phyloP scores from a whole-genome alignment of 805 yeast species.

The Wickerhamomyces chambardii region DNA sequence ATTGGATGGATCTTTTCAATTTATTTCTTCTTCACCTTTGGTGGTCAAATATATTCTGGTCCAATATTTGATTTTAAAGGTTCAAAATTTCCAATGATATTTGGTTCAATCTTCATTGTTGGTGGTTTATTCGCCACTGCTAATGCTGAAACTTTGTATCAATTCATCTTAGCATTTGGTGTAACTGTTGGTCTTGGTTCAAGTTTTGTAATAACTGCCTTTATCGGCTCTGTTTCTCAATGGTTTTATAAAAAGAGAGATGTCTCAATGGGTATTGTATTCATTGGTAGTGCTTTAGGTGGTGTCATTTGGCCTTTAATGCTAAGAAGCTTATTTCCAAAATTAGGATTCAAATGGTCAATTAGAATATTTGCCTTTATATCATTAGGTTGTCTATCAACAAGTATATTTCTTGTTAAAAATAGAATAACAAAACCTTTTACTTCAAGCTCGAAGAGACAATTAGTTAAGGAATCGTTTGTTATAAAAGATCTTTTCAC shows the following conservation, averaged over 20 bases:
- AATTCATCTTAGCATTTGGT: conserved; percentile 47
- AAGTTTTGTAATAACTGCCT: conserved; percentile 42
- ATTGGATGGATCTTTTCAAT: conserved; percentile 57
- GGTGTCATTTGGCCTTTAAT: conserved; percentile 52
- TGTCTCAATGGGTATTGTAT: conserved; percentile 49
- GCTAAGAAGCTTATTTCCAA: conserved; percentile 32
- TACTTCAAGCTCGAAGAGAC: conserved; percentile 6
- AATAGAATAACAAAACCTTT: conserved; percentile 19
- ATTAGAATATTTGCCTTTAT: conserved; percentile 36
- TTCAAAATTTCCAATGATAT: conserved; percentile 28
- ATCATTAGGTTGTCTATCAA: conserved; percentile 9
- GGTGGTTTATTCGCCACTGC: conserved; percentile 43
- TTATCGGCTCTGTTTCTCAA: conserved; percentile 49
- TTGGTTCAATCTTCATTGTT: conserved; percentile 33
- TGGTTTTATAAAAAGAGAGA: conserved; percentile 52
- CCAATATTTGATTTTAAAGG: conserved; percentile 50
- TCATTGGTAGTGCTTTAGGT: conserved; percentile 59
- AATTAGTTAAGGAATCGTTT: conserved; percentile 20
- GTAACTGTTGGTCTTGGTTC: conserved; percentile 44
- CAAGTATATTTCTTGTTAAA: conserved; percentile 21
- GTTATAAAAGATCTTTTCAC: conserved; percentile 23
- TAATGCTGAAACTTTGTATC: conserved; percentile 39
- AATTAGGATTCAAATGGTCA: conserved; percentile 50
- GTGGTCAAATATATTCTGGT: conserved; percentile 23
- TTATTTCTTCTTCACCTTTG: conserved; percentile 8